Conservation (phyloP, 805 yeast species). For the Zygotorulaspora sp. region DNA sequence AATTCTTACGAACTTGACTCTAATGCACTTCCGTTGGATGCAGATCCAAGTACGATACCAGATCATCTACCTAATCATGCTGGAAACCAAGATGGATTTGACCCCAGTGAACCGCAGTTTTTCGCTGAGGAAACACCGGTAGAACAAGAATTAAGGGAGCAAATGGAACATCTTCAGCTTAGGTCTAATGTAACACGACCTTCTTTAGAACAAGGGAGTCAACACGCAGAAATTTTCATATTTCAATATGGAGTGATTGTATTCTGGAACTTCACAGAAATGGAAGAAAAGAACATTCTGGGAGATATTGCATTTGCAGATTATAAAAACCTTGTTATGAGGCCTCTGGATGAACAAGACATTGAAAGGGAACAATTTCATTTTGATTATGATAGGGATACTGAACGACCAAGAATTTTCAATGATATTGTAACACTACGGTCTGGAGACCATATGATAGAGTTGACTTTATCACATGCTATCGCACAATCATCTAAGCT, state of each 20-base stretch:
- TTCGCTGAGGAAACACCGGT: conserved; percentile 48
- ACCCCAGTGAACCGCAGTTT: conserved; percentile 90
- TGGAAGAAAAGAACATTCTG: conserved; percentile 86
- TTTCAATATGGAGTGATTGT: conserved; percentile 94
- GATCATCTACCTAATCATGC: conserved; percentile 28
- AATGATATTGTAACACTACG: conserved; percentile 91
- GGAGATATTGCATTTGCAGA: conserved; percentile 74
- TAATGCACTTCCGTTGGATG: conserved; percentile 17
- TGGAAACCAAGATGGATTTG: conserved; percentile 53
- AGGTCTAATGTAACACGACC: conserved; percentile 16
- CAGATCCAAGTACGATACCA: conserved; percentile 21
- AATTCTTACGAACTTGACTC: conserved; percentile 39
- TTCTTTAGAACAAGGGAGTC: conserved; percentile 26
- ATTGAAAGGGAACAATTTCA: conserved; percentile 80
- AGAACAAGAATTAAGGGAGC: conserved; percentile 21
- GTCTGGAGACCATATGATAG: conserved; percentile 88
- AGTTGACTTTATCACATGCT: conserved; percentile 90
- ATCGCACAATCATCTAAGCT: conserved; percentile 94
- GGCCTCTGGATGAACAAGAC: conserved; percentile 80
- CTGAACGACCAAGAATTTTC: conserved; percentile 69
- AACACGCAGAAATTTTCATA: conserved; percentile 82
- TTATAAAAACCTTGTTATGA: conserved; percentile 50
- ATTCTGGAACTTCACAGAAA: conserved; percentile 92
- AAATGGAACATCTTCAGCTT: conserved; percentile 12
- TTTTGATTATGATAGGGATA: conserved; percentile 48